Evolutionary conservation across 495 filamentous ascomycete species (phyloP).

Genomic region (Hyaloscypha bicolor): DNA sequence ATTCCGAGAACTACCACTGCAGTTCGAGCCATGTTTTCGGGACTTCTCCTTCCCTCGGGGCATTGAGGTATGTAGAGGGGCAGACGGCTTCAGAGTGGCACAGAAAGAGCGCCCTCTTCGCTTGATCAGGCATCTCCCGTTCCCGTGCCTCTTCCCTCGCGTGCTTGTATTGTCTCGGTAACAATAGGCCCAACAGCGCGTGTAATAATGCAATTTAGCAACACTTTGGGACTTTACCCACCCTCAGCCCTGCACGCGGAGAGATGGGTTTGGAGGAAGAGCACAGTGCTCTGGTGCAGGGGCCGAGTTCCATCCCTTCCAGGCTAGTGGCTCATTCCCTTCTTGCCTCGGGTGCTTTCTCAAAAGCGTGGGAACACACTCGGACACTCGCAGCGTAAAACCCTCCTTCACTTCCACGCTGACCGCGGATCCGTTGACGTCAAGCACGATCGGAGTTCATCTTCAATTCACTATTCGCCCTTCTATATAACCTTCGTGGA

Average conservation of each 20-base stretch:
- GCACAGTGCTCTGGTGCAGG: neutral
- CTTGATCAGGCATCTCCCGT: no score
- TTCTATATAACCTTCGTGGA: neutral
- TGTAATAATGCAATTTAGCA: neutral
- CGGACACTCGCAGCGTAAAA: conserved; percentile 8
- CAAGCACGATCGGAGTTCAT: neutral
- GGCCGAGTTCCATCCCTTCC: neutral
- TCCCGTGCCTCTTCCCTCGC: neutral
- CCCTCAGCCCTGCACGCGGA: neutral
- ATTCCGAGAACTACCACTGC: no score
- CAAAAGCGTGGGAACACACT: conserved; percentile 7
- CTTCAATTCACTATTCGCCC: neutral
- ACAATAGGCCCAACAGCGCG: neutral
- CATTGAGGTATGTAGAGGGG: no score
- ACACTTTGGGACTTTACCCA: neutral
- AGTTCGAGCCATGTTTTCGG: no score
- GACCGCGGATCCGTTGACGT: neutral
- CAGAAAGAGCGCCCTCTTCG: no score
- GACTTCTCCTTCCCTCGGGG: no score
- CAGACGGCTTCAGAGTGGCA: no score
- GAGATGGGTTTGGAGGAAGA: neutral
- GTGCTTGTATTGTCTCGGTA: neutral
- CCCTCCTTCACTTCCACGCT: neutral
- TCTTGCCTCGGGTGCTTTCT: conserved; percentile 3
- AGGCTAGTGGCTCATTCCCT: conserved; percentile 14